Percentiles rank a stretch among this genome's conserved stretches.
Evolutionary conservation across 768 basidiomycete species (phyloP).

Genomic region (Kwoniella newhampshirensis): DNA sequence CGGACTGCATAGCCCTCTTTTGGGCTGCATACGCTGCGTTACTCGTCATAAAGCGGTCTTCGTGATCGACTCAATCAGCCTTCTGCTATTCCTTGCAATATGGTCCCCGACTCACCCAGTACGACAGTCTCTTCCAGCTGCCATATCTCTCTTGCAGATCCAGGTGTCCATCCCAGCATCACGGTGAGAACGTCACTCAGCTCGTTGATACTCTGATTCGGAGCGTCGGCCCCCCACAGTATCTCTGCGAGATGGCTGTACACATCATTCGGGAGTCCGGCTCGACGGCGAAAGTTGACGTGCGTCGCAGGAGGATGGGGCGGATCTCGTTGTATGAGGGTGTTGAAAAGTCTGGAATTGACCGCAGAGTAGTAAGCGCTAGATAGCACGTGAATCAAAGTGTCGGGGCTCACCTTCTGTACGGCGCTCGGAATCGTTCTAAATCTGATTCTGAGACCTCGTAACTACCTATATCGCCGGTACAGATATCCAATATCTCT

Average conservation of each 20-base stretch:
- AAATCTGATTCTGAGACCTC: too few relatives aligned
- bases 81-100: too few relatives aligned
- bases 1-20: conserved; percentile 34
- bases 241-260: conserved; percentile 22
- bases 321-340: conserved; percentile 16
- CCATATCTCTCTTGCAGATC: conserved; percentile 29
- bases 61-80: too few relatives aligned
- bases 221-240: conserved; percentile 25
- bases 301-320: conserved; percentile 7
- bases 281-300: conserved; percentile 23
- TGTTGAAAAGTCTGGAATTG: conserved; percentile 14
- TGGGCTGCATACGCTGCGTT: conserved; percentile 32
- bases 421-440: too few relatives aligned
- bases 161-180: conserved; percentile 23
- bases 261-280: conserved; percentile 11
- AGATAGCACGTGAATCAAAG: too few relatives aligned
- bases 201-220: conserved; percentile 20
- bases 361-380: background rate
- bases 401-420: too few relatives aligned
- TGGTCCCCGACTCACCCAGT: conserved; percentile 39
- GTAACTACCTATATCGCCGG: too few relatives aligned
- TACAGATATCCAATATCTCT: too few relatives aligned
- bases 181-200: conserved; percentile 36
- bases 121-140: conserved; percentile 37
- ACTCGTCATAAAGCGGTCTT: conserved; percentile 40